A percentile compares a stretch with the other conserved stretches of the same genome.
Conservation (phyloP, 495 filamentous ascomycete species). For the Apodospora peruviana region DNA sequence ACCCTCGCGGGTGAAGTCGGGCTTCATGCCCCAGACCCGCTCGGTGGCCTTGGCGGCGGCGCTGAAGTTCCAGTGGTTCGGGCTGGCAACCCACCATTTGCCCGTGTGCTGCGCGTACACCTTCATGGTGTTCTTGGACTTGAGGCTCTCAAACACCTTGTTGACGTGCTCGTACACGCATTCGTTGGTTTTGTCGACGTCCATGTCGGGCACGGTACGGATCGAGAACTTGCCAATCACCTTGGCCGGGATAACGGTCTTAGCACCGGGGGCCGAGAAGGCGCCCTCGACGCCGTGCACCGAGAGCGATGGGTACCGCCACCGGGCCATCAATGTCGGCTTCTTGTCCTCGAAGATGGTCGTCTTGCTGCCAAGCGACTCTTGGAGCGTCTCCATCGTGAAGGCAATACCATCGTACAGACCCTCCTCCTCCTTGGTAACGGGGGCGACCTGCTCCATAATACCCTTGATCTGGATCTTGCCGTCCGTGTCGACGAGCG, state of each 20-base stretch:
- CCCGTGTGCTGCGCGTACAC: slow-evolving; percentile 78
- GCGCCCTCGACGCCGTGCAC: slow-evolving; percentile 94
- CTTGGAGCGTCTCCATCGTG: slow-evolving; percentile 90
- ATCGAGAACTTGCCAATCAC: slow-evolving; percentile 98
- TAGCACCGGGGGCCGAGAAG: slow-evolving; percentile 88
- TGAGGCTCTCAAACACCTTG: slow-evolving; percentile 71
- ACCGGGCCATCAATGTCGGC: slow-evolving; percentile 85
- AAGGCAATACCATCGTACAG: slow-evolving; percentile 85
- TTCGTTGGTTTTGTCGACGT: slow-evolving; percentile 78
- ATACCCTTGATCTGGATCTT: slow-evolving; percentile 87
- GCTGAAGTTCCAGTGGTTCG: slow-evolving; percentile 97
- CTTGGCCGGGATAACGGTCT: slow-evolving; percentile 98
- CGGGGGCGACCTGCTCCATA: slow-evolving; percentile 81
- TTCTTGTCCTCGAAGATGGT: slow-evolving; percentile 82
- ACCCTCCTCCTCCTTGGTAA: slow-evolving; percentile 77
- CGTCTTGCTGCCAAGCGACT: slow-evolving; percentile 81
- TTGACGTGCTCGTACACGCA: slow-evolving; percentile 76
- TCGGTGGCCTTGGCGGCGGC: slow-evolving; percentile 90
- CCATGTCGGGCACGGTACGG: slow-evolving; percentile 95
- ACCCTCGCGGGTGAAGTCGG: slow-evolving; percentile 94
- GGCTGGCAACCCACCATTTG: slow-evolving; percentile 97
- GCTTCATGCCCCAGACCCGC: slow-evolving; percentile 84
- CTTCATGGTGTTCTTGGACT: slow-evolving; percentile 84
- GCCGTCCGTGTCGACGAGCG: slow-evolving; percentile 80
- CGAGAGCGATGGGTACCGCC: slow-evolving; percentile 92